These are phyloP conservation scores for Amoebophrya sp. DNA, from an alignment of 169 alveolate species.

Conservation along the genomic window DNA sequence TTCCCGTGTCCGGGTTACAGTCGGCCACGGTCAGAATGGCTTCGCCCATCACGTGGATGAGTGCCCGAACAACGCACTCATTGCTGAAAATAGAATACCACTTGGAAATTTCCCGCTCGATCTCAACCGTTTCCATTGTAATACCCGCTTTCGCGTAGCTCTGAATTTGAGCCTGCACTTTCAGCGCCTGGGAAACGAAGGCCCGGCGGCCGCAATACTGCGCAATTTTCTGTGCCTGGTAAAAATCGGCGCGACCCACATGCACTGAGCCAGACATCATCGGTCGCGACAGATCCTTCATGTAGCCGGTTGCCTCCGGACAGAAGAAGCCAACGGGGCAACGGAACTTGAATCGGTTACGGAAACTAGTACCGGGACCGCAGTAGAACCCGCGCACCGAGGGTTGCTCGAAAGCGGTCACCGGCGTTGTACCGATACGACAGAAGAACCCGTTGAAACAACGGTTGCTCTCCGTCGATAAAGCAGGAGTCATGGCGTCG, in stretches of 20 bases:
- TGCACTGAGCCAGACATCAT: neutral
- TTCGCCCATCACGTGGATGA: neutral
- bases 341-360: conserved; percentile 37
- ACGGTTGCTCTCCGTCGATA: conserved; percentile 10
- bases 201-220: conserved; percentile 33
- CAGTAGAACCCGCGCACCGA: conserved; percentile 29
- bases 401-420: neutral
- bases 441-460: conserved; percentile 49
- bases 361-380: neutral
- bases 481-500: conserved; percentile 42
- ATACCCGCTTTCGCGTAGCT: neutral
- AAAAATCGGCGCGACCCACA: neutral
- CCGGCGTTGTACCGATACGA: conserved; percentile 41
- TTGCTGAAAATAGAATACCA: neutral
- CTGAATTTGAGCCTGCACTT: neutral
- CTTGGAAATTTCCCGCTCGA: neutral
- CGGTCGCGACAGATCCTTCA: conserved; percentile 14
- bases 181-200: neutral
- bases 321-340: conserved; percentile 37
- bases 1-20: neutral
- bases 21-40: neutral
- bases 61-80: neutral
- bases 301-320: conserved; percentile 36
- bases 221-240: conserved; percentile 5
- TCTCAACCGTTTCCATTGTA: neutral